Conservation (phyloP, 257 asterid species). For the Solanum pennellii region DNA sequence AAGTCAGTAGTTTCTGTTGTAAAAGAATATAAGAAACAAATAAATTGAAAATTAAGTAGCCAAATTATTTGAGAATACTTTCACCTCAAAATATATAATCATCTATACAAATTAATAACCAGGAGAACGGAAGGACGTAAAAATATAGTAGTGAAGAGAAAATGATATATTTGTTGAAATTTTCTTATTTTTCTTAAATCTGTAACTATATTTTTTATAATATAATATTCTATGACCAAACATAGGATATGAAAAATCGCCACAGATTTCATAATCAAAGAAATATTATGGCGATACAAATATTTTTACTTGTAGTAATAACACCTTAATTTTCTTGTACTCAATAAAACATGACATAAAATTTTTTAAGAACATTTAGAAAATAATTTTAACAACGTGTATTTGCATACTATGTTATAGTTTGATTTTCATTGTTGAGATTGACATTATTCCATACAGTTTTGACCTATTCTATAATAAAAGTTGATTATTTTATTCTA, state of each 20-base stretch:
- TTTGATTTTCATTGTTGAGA: too few species aligned
- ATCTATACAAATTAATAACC: not conserved
- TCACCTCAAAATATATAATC: not conserved
- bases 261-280: not conserved
- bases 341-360: too few species aligned
- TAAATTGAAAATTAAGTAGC: not conserved
- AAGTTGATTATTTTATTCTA: too few species aligned
- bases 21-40: not conserved
- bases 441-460: too few species aligned
- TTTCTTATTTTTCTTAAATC: not conserved
- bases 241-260: not conserved
- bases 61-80: not conserved
- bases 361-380: too few species aligned
- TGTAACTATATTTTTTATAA: not conserved
- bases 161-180: too few species aligned
- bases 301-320: too few species aligned
- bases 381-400: too few species aligned
- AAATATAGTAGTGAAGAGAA: not conserved
- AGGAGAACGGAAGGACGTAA: not conserved
- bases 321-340: not conserved
- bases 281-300: too few species aligned
- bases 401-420: too few species aligned
- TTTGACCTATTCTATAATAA: too few species aligned
- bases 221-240: not conserved
- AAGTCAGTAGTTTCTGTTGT: not conserved